Conservation (phyloP, 176 grass and related monocot genomes). For the Oryza glaberrima region DNA sequence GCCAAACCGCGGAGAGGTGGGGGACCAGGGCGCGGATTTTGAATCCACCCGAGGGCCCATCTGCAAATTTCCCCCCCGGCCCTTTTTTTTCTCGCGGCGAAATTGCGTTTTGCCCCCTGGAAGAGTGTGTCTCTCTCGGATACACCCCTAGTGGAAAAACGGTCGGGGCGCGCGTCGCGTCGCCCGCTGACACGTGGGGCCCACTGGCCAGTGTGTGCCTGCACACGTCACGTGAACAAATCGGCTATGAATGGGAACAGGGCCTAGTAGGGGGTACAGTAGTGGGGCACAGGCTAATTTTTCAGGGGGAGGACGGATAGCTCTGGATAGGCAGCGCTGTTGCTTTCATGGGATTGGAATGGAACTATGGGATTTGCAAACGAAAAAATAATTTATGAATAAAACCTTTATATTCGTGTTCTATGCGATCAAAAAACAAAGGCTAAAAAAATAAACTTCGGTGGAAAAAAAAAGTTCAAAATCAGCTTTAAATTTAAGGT, state of each 20-base stretch:
- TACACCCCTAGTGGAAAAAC: neutral
- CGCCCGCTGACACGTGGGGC: neutral
- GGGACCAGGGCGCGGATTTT: conserved; percentile 39
- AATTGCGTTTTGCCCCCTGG: neutral
- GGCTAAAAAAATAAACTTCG: too few species aligned
- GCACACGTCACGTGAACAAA: neutral
- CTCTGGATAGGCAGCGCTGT: too few species aligned
- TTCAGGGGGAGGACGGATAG: too few species aligned
- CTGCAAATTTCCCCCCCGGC: neutral
- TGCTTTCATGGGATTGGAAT: neutral
- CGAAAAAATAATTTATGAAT: too few species aligned
- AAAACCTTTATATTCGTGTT: too few species aligned
- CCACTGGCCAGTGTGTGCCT: neutral
- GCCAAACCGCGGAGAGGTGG: neutral
- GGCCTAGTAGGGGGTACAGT: neutral
- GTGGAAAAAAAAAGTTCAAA: too few species aligned
- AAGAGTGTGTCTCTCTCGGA: fast-evolving
- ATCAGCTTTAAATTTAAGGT: too few species aligned
- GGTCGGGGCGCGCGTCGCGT: conserved; percentile 8
- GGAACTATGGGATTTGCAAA: neutral
- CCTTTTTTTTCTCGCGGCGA: neutral
- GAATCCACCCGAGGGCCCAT: conserved; percentile 14
- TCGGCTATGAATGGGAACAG: neutral
- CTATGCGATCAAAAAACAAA: too few species aligned
- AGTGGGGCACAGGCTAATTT: too few species aligned